Conservation (phyloP, 2,329 filamentous ascomycete genomes). For the Monilinia fructigena region DNA sequence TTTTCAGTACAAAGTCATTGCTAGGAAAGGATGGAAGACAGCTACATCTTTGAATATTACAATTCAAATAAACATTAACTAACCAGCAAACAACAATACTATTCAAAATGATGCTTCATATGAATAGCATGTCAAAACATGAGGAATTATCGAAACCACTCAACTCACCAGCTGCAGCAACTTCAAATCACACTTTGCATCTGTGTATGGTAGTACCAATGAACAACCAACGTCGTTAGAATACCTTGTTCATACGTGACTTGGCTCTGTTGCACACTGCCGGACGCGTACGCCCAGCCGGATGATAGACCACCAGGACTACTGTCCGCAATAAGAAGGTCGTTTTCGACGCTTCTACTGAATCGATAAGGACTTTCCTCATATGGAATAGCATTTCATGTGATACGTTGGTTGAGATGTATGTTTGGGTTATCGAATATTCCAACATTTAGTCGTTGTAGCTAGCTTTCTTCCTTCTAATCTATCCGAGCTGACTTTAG, state of each 20-base stretch:
- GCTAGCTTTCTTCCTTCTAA: not conserved
- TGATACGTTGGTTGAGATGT: not conserved
- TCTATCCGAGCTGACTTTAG: constrained; percentile 1
- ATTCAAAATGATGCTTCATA: no score
- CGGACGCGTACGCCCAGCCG: not conserved
- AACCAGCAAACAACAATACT: no score
- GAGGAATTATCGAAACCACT: not conserved
- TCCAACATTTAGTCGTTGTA: not conserved
- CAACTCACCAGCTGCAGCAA: not conserved
- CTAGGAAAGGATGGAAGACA: no score
- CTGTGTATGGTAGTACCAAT: not conserved
- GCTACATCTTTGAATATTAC: no score
- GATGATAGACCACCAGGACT: not conserved
- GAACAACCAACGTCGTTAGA: not conserved
- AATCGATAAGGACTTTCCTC: not conserved
- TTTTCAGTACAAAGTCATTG: no score
- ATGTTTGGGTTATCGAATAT: not conserved
- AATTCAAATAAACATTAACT: no score
- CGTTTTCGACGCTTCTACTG: not conserved
- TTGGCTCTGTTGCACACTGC: not conserved
- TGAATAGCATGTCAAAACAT: not conserved
- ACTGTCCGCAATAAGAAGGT: constrained; percentile 6
- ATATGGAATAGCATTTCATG: not conserved
- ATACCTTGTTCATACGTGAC: not conserved
- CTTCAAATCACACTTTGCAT: not conserved